Evolutionary conservation across 768 basidiomycete genomes (phyloP).

Genomic region (Tulasnella sp.): DNA sequence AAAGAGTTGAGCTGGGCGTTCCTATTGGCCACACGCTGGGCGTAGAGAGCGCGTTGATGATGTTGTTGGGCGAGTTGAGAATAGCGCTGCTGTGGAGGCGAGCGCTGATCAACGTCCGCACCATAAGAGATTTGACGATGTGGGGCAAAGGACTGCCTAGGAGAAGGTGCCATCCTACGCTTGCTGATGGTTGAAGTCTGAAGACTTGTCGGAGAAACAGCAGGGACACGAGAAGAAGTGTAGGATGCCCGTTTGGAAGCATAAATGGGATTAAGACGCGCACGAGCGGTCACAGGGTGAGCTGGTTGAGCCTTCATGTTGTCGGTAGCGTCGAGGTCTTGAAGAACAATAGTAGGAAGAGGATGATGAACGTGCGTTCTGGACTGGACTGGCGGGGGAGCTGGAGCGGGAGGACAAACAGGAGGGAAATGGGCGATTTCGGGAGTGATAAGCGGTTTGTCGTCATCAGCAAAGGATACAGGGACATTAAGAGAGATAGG

Average conservation of each 20-base stretch:
- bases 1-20: constrained; percentile 32
- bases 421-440: constrained; percentile 12
- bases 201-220: constrained; percentile 11
- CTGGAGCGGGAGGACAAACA: constrained; percentile 13
- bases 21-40: constrained; percentile 11
- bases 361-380: constrained; percentile 10
- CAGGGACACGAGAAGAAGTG: not conserved
- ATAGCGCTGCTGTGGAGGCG: constrained; percentile 3
- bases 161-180: constrained; percentile 8
- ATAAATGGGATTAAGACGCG: constrained; percentile 13
- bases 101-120: not conserved
- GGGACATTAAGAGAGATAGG: not conserved
- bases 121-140: not conserved
- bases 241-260: constrained; percentile 17
- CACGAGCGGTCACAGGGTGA: not conserved
- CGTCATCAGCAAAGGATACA: not conserved
- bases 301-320: constrained; percentile 40
- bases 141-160: not conserved
- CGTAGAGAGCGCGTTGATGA: constrained; percentile 15
- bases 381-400: constrained; percentile 7
- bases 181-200: constrained; percentile 2
- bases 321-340: constrained; percentile 37
- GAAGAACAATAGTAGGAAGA: constrained; percentile 9
- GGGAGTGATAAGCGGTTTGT: constrained; percentile 9
- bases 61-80: not conserved